A percentile compares a stretch with the other conserved stretches of the same genome.
Evolutionary conservation across 106 monocot genomes (phyloP).

Genomic region (Dendrobium officinale): DNA sequence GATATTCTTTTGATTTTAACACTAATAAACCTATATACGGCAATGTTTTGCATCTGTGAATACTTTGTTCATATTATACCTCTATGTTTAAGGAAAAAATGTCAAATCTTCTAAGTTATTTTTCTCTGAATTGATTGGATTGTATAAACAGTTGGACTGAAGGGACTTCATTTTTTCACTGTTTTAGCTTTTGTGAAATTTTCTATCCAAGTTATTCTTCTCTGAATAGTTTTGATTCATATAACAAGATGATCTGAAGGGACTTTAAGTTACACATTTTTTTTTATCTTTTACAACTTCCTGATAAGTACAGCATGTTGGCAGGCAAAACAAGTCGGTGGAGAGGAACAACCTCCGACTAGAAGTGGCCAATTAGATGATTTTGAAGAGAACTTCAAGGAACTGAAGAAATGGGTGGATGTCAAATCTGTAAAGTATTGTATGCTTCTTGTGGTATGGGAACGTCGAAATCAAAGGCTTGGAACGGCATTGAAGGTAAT

Average conservation of each 20-base stretch:
- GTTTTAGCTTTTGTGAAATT: not conserved
- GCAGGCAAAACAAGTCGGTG: not conserved
- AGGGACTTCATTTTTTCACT: not conserved
- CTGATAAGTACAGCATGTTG: not conserved
- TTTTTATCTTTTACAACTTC: not conserved
- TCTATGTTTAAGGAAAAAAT: not conserved
- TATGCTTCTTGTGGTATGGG: conserved; percentile 50
- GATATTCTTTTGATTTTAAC: not conserved
- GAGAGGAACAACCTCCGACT: conserved; percentile 7
- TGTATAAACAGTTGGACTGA: not conserved
- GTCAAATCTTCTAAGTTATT: not conserved
- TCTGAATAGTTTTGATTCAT: not conserved
- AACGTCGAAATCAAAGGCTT: conserved; percentile 49
- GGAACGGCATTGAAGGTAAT: conserved; percentile 87
- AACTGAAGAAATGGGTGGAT: conserved; percentile 92
- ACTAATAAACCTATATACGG: not conserved
- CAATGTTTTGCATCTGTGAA: not conserved
- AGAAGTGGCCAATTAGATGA: conserved; percentile 31
- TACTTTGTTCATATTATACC: not conserved
- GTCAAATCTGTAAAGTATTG: conserved; percentile 59
- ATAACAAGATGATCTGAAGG: not conserved
- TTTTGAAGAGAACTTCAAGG: conserved; percentile 87
- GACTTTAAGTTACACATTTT: not conserved
- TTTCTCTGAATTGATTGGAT: not conserved
- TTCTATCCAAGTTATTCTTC: not conserved